phyloP scores from a whole-genome alignment of 495 filamentous ascomycete species.

The Hypoxylon fragiforme region DNA sequence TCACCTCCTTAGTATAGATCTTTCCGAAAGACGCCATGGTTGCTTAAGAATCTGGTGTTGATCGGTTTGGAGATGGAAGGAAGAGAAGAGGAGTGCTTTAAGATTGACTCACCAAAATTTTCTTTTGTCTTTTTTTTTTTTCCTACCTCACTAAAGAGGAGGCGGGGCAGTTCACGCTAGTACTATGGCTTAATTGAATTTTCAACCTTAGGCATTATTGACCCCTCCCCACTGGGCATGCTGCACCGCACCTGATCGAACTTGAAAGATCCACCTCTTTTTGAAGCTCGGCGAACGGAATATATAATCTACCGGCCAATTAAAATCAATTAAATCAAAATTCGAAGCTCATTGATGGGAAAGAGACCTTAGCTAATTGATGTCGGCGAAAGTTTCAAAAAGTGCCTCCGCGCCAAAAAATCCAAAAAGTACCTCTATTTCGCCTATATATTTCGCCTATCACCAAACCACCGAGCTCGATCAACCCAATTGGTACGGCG shows the following conservation, averaged over 20 bases:
- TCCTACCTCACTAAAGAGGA: conserved; percentile 22
- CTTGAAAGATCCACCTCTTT: not conserved
- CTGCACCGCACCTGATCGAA: conserved; percentile 7
- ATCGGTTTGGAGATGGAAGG: conserved; percentile 41
- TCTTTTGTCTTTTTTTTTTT: conserved; percentile 37
- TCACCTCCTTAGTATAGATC: conserved; percentile 87
- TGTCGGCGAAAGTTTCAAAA: conserved; percentile 23
- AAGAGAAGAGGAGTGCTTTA: conserved; percentile 28
- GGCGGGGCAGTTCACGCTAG: conserved; percentile 39
- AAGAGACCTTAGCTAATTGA: too few relatives aligned
- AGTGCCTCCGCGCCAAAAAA: conserved; percentile 15
- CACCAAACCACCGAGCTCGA: not conserved
- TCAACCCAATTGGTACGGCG: not conserved
- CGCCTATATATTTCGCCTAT: too few relatives aligned
- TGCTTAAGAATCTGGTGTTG: conserved; percentile 40
- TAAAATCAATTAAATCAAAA: too few relatives aligned
- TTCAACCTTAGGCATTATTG: conserved; percentile 23
- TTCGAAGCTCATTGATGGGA: too few relatives aligned
- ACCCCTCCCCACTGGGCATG: conserved; percentile 22
- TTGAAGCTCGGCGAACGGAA: conserved; percentile 15
- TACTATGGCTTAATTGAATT: conserved; percentile 27
- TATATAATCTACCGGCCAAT: conserved; percentile 19
- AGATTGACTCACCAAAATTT: conserved; percentile 39
- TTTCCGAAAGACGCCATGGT: conserved; percentile 91
- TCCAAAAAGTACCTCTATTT: too few relatives aligned